These are phyloP conservation scores for Komagataella kurtzmanii DNA, from an alignment of 805 yeast species.

Conservation along the genomic window DNA sequence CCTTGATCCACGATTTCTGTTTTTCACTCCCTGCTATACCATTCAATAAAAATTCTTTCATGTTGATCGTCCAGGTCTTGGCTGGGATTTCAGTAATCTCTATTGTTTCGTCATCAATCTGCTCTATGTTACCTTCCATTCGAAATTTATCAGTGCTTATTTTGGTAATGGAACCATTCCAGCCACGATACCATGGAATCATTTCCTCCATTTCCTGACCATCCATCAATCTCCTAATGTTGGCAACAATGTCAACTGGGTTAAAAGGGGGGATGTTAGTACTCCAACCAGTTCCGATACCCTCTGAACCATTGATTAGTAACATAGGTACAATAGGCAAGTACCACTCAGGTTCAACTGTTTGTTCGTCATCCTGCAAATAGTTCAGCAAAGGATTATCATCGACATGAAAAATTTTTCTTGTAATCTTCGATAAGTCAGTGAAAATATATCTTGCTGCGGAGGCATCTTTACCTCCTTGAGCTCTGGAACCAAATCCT, in stretches of 20 bases:
- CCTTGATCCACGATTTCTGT: constrained; percentile 75
- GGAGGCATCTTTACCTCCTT: constrained; percentile 98
- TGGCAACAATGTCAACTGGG: constrained; percentile 70
- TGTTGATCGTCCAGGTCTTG: constrained; percentile 80
- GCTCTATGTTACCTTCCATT: constrained; percentile 70
- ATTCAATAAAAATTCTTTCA: constrained; percentile 71
- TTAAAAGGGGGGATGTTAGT: constrained; percentile 85
- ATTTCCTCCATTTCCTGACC: constrained; percentile 59
- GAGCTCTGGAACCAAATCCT: constrained; percentile 89
- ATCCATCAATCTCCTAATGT: constrained; percentile 59
- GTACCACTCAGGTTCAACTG: constrained; percentile 94
- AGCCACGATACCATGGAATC: constrained; percentile 92
- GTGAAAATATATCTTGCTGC: constrained; percentile 96
- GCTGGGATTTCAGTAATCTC: constrained; percentile 92
- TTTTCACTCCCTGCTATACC: constrained; percentile 72
- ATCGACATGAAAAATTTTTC: constrained; percentile 60
- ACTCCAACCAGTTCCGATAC: constrained; percentile 99
- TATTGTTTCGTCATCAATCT: constrained; percentile 62
- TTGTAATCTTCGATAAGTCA: constrained; percentile 62
- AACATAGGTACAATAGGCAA: constrained; percentile 89
- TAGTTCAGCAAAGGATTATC: constrained; percentile 73
- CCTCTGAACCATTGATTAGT: constrained; percentile 93
- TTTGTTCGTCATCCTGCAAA: constrained; percentile 82
- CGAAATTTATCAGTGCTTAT: constrained; percentile 55
- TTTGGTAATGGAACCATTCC: constrained; percentile 75